Conservation (phyloP, 192 early-diverging fungal species). For the Helicostylum pulchrum region DNA sequence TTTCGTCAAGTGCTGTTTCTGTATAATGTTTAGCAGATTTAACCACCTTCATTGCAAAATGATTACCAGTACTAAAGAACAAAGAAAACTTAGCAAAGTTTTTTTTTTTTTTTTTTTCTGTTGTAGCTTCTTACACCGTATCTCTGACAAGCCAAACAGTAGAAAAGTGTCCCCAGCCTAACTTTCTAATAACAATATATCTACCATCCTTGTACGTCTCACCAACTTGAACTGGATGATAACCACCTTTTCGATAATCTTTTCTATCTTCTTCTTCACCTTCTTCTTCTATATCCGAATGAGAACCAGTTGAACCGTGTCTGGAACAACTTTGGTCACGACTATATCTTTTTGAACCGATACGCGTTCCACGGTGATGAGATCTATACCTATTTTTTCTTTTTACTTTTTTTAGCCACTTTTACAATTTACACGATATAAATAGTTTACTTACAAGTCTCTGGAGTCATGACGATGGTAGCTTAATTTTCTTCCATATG, state of each 20-base stretch:
- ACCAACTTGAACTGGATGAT: conserved; percentile 85
- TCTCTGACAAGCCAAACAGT: conserved; percentile 96
- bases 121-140: conserved; percentile 39
- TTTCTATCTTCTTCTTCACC: conserved; percentile 83
- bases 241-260: conserved; percentile 93
- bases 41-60: conserved; percentile 96
- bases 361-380: too few relatives aligned
- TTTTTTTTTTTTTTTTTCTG: conserved; percentile 1
- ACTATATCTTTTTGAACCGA: background rate
- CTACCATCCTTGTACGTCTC: conserved; percentile 76
- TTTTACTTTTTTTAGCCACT: too few relatives aligned
- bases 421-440: too few relatives aligned
- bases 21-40: conserved; percentile 95
- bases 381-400: too few relatives aligned
- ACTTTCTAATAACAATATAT: conserved; percentile 87
- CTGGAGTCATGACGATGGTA: background rate
- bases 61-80: conserved; percentile 58
- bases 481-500: background rate
- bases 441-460: background rate
- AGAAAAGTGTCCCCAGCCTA: conserved; percentile 99
- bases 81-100: background rate
- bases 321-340: background rate
- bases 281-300: background rate
- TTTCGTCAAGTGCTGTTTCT: conserved; percentile 94
- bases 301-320: conserved; percentile 10